These are phyloP conservation scores for Globisporangium alternatum DNA, from an alignment of 352 stramenopile genomes.

Conservation along the genomic window DNA sequence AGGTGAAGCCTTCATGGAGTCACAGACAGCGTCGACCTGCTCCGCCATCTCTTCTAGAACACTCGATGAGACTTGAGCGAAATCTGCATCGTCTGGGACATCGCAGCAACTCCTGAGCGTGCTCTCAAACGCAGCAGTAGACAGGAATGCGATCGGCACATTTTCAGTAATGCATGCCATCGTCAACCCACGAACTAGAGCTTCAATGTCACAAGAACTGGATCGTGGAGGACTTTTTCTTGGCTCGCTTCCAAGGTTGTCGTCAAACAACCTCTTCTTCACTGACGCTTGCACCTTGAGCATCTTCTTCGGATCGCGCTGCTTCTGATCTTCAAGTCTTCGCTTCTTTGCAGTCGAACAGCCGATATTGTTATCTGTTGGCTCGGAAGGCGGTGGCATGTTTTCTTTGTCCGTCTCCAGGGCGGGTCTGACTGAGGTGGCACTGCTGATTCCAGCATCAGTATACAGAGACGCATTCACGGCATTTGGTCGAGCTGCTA, in stretches of 20 bases:
- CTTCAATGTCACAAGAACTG: background rate
- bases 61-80: background rate
- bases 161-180: slow-evolving; percentile 13
- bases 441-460: background rate
- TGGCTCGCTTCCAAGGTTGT: background rate
- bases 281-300: background rate
- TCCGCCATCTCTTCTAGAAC: slow-evolving; percentile 1
- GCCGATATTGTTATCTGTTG: background rate
- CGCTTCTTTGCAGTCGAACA: slow-evolving; percentile 12
- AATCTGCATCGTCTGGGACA: background rate
- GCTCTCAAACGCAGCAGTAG: slow-evolving; percentile 1
- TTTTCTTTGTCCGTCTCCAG: slow-evolving; percentile 13
- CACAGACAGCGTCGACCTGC: background rate
- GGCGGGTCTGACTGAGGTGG: background rate
- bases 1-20: slow-evolving; percentile 5
- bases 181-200: slow-evolving; percentile 4
- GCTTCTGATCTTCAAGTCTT: background rate
- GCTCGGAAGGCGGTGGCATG: slow-evolving; percentile 1
- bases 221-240: background rate
- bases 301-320: background rate
- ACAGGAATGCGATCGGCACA: slow-evolving; percentile 17
- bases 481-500: background rate
- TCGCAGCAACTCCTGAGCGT: background rate
- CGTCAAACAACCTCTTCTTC: slow-evolving; percentile 14
- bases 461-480: background rate